Evolutionary conservation across 306 rosid genomes (phyloP), one percentile per base, ranked within the genome.

Genomic region (Cicer chorassanicum): DNA sequence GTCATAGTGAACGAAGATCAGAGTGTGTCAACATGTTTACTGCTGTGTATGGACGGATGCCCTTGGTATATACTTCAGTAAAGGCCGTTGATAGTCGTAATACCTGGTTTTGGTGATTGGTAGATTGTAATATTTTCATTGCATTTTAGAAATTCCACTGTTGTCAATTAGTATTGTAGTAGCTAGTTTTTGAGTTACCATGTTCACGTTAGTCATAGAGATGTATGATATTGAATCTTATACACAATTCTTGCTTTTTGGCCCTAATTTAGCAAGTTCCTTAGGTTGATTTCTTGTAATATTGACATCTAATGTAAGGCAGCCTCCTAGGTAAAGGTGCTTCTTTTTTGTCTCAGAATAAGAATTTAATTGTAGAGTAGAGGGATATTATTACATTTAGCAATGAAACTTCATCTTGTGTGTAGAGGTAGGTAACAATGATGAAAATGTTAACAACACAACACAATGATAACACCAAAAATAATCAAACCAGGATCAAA

Each of bases 11-110:
- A 56, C 88, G 74, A 83, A 88, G 99, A 88, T 82, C 89, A 8
- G 80, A 88, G 46, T 94, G 99, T 24, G 75, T 94, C 19, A 85
- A 92, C 79, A 85, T 72, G 71, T 94, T 94, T 82, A 92, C 74
- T 4, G 73, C 83, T 3, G 88, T 70, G 76, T 92, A 45, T 82
- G 96, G 96, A 40, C 73, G 79, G 81, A 87, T 92, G 97, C 97
- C 99, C 29, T 81, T 94, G 82, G 77, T 82, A 51, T 83, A 89
- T 12, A 87, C 99, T 8, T 80, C 91, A 29, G 92, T 84, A 57
- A 94, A 94, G 86, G 99, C 97, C 1, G 87, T 94, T 6, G 99
- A 94, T 64, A 85, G 96, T 78, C 97, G 97, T 59, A 84, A 78
- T 46, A 72, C 72, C 50, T 94, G 98, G 98, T 85, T 90, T 83